Base-by-base conservation (phyloP, 2,329 filamentous ascomycete species). In the Arthrobotrys sphaeroides region DNA sequence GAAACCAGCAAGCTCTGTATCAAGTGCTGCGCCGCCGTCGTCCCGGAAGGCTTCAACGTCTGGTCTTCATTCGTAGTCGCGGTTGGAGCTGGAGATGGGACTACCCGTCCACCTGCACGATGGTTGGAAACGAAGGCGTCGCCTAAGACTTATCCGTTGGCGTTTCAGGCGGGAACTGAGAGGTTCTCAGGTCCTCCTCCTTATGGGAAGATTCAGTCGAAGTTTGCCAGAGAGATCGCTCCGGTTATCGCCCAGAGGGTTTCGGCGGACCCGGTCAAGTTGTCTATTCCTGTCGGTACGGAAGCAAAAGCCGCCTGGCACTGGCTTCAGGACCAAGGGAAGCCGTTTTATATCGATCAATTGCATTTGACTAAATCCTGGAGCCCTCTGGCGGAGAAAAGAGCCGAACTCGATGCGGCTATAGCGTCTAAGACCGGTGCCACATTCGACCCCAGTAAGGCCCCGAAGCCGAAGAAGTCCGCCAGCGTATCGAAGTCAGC, bases 321-420 rank as follows among this genome's bases (percentile, higher is more conserved):
- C 31, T 61, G 57, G 57, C 57, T 61, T 47, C 26, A 26, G 5
- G 40, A 61, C 3, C 20, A 61, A 18, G 5, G 20, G 38, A 61
- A 61, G 24, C 57, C 57, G 57, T 61, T 61, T 31, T 61, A 61
- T 24, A 61, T 61, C 12, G 38, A 61, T 40, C 57, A 61, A 16
- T 40, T 61, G 20, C 57, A 61, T 16, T 31, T 61, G 13, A 9
- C 36, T 3, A 61, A 45, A 4, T 7, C 13, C 16, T 61, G 57
- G 57, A 61, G 20, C 24, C 57, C 57, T n/a, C 57, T 61, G 13
- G 57, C 57, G 10, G 57, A 61, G 24, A 61, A 61, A 7, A 47
- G 40, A 45, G 57, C 57, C 5, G 57, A 61, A 31, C 20, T 45
- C 24, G 57, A 61, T 61, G 57, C 57, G 20, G 40, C 22, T 13